Evolutionary conservation across 2,329 filamentous ascomycete species (phyloP), one percentile per base, ranked within the genome.

Genomic region (Rhynchosporium secalis): DNA sequence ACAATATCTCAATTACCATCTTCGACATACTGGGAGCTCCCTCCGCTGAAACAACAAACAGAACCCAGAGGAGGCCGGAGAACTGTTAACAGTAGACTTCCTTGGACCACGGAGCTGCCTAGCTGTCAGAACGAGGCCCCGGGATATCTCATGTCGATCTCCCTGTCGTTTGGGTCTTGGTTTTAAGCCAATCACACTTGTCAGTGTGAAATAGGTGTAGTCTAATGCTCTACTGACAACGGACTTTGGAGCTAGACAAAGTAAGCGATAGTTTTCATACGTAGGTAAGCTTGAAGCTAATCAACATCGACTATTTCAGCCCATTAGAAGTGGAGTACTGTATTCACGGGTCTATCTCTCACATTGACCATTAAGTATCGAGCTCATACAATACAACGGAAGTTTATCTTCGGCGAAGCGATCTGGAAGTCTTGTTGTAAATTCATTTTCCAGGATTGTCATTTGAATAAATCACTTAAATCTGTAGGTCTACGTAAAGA

Each of bases 211-310:
- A 51, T 51, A 36, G 48, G 31, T 36, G 31, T 51, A 51, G 48
- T 51, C 8, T 36, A 3, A 51, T 36, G 31, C 31, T n/a, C 48
- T 51, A 51, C 36, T 51, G 48, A 51, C 31, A 36, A 15, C 48
- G 48, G 48, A 51, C 48, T 51, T 51, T 20, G 31, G 48, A 26
- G 13, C 48, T 51, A 51, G 20, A 51, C 48, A 20, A 38, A 38
- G 31, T 51, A 51, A 51, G 48, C 31, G 31, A 51, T 51, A 38
- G 9, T 36, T 36, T 36, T 20, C 20, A 20, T 20, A 20, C 20
- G 20, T 20, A 20, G 33, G 33, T 6, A 10, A 36, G 33, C 33
- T 36, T 36, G 33, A 10, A 10, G 6, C 33, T 10, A 36, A 36
- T 36, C 33, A 36, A 36, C 33, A 36, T 36, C 33, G 33, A 10